Evolutionary conservation across 1,139 yeast species (phyloP).

Genomic region (Yamadazyma diospyri): DNA sequence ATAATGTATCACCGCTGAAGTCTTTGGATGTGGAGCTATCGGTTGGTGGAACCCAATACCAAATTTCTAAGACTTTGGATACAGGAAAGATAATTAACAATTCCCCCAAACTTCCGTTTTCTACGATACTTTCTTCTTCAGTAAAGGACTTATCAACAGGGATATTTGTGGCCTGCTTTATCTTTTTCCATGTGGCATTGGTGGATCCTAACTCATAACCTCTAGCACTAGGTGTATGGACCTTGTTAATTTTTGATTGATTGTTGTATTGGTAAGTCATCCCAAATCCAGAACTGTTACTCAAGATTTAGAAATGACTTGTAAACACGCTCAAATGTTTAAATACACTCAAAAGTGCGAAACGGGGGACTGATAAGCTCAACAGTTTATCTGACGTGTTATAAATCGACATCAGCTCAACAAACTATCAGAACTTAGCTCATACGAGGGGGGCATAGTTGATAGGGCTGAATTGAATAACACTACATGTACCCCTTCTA

Average conservation of each 20-base stretch:
- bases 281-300: neutral
- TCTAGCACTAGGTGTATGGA: slow-evolving; percentile 22
- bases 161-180: slow-evolving; percentile 31
- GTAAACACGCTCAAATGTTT: slow-evolving; percentile 1
- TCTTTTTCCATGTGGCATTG: slow-evolving; percentile 43
- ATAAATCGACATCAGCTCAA: too few species aligned
- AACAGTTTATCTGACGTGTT: slow-evolving; percentile 2
- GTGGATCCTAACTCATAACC: slow-evolving; percentile 42
- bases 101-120: slow-evolving; percentile 46
- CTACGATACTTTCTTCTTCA: slow-evolving; percentile 18
- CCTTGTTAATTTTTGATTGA: slow-evolving; percentile 19
- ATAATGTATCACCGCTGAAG: slow-evolving; percentile 31
- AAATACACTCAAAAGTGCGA: slow-evolving; percentile 6
- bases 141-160: slow-evolving; percentile 5
- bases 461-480: too few species aligned
- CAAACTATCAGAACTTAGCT: too few species aligned
- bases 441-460: too few species aligned
- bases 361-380: slow-evolving; percentile 7
- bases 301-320: slow-evolving; percentile 2
- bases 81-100: slow-evolving; percentile 32
- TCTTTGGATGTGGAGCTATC: slow-evolving; percentile 5
- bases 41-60: slow-evolving; percentile 46
- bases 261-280: slow-evolving; percentile 17
- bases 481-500: too few species aligned
- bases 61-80: slow-evolving; percentile 35